These are phyloP conservation scores for Aspergillus uvarum DNA, from an alignment of 2,329 filamentous ascomycete species.

Conservation along the genomic window DNA sequence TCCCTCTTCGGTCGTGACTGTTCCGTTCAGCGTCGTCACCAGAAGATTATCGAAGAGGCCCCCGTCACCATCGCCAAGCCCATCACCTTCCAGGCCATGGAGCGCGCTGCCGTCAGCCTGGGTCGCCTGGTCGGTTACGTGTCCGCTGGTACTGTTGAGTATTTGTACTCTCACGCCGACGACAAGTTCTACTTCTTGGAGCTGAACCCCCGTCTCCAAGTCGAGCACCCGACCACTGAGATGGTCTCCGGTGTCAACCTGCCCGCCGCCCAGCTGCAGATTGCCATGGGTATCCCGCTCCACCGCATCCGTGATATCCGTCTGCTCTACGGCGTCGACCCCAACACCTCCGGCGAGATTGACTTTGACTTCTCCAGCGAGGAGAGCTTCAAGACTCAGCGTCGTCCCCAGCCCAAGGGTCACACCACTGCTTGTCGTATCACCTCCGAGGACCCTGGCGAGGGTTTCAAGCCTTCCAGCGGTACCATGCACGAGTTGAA, in stretches of 20 bases:
- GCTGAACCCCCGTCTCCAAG: slow-evolving; percentile 96
- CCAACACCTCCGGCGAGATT: slow-evolving; percentile 79
- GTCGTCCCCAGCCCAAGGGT: slow-evolving; percentile 87
- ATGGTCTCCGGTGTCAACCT: slow-evolving; percentile 99
- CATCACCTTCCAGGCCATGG: slow-evolving; percentile 91
- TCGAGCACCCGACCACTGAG: slow-evolving; percentile 98
- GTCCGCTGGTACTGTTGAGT: slow-evolving; percentile 97
- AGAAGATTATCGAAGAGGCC: slow-evolving; percentile 99
- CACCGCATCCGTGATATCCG: slow-evolving; percentile 96
- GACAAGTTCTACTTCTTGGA: slow-evolving; percentile 99
- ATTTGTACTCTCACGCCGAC: slow-evolving; percentile 95
- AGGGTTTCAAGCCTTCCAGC: slow-evolving; percentile 98
- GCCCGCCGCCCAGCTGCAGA: slow-evolving; percentile 94
- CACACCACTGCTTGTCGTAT: slow-evolving; percentile 99
- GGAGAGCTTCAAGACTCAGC: slow-evolving; percentile 78
- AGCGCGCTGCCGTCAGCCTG: slow-evolving; percentile 90
- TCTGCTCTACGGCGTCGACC: slow-evolving; percentile 91
- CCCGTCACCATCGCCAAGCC: slow-evolving; percentile 93
- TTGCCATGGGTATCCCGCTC: slow-evolving; percentile 96
- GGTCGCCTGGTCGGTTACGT: slow-evolving; percentile 96
- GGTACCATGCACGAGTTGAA: slow-evolving; percentile 99
- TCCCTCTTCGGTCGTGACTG: slow-evolving; percentile 98
- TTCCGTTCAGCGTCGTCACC: slow-evolving; percentile 95
- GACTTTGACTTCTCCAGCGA: slow-evolving; percentile 95
- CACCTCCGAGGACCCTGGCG: slow-evolving; percentile 96